These are phyloP conservation scores for Neofusicoccum parvum DNA, from an alignment of 2,329 filamentous ascomycete genomes.

Conservation along the genomic window DNA sequence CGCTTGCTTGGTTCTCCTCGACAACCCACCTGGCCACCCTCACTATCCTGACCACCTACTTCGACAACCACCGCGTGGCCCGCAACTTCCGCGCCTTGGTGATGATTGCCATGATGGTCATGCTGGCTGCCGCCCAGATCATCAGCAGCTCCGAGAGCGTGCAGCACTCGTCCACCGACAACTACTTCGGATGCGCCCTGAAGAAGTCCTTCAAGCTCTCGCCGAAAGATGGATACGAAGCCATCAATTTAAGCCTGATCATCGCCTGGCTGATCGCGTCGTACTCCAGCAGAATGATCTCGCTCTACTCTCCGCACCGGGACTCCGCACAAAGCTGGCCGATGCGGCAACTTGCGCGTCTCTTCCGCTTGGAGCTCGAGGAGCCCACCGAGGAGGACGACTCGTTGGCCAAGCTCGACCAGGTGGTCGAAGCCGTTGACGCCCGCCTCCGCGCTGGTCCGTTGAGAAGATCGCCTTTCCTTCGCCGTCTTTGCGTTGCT, in stretches of 20 bases:
- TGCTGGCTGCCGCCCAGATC: conserved; percentile 15
- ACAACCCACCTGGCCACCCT: conserved; percentile 30
- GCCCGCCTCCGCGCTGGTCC: neutral
- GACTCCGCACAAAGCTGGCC: neutral
- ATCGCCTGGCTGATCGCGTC: conserved; percentile 2
- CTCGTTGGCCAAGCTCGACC: neutral
- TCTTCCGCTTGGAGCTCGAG: neutral
- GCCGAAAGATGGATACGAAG: neutral
- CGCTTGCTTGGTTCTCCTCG: conserved; percentile 30
- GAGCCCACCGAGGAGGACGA: conserved; percentile 4
- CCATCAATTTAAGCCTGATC: neutral
- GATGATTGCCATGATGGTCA: conserved; percentile 16
- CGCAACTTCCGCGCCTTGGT: conserved; percentile 1
- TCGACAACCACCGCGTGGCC: conserved; percentile 16
- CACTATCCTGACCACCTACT: conserved; percentile 26
- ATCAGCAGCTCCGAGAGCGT: conserved; percentile 1
- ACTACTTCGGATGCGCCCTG: conserved; percentile 1
- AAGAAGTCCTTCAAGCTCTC: conserved; percentile 4
- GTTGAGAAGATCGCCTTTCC: neutral
- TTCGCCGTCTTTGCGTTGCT: neutral
- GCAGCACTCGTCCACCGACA: neutral
- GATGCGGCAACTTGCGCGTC: neutral
- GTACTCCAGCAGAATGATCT: neutral
- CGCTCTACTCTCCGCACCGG: neutral
- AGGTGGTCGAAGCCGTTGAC: neutral